A percentile compares a stretch with the other conserved stretches of the same genome.
Conservation (phyloP, 176 grass and related monocot species). For the Themeda triandra region DNA sequence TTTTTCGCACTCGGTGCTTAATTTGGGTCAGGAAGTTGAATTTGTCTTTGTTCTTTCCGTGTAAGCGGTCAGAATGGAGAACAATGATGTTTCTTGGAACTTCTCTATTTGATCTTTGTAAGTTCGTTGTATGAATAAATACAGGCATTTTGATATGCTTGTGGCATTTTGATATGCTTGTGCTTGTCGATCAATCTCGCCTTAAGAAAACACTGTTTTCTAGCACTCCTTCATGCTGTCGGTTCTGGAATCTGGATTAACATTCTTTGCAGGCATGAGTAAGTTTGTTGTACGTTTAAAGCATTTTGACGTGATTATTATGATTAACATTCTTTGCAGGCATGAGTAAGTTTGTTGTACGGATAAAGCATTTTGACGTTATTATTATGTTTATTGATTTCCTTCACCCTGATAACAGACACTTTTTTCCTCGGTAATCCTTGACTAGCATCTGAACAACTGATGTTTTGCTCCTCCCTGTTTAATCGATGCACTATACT, state of each 20-base stretch:
- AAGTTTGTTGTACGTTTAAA: too few species aligned
- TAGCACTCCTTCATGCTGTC: not conserved
- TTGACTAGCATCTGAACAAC: not conserved
- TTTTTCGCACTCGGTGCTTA: not conserved
- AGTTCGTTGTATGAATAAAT: too few species aligned
- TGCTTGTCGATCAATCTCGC: not conserved
- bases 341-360: not conserved
- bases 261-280: too few species aligned
- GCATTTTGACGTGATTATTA: too few species aligned
- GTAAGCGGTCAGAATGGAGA: slow-evolving; percentile 17
- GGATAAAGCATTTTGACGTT: not conserved
- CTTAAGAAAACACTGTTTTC: not conserved
- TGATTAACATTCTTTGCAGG: not conserved
- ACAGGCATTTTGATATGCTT: slow-evolving; percentile 10
- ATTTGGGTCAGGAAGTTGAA: slow-evolving; percentile 1
- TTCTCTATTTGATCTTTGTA: too few species aligned
- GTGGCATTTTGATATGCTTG: too few species aligned
- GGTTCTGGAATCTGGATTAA: too few species aligned
- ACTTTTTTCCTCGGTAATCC: not conserved
- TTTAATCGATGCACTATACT: too few species aligned
- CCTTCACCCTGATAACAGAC: not conserved
- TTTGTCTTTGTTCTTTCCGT: not conserved
- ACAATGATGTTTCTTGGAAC: not conserved
- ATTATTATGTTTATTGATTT: not conserved
- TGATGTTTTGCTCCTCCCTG: too few species aligned